Conservation (phyloP, 2,329 filamentous ascomycete species). For the Arthrobotrys pseudoclavata region DNA sequence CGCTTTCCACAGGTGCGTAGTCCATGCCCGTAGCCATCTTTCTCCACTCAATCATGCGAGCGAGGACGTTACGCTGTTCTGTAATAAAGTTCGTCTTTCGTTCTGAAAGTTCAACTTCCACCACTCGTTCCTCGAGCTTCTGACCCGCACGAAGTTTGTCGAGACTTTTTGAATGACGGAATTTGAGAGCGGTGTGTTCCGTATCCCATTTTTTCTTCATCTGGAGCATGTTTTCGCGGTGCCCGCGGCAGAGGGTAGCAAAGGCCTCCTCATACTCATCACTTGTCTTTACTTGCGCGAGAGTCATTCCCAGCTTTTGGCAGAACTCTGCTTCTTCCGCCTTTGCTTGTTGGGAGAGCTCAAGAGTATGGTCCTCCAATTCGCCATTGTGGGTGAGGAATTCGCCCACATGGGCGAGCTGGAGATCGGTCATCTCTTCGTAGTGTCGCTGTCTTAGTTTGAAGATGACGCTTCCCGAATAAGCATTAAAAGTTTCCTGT, state of each 20-base stretch:
- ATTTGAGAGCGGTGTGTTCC: slow-evolving; percentile 34
- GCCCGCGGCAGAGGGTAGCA: slow-evolving; percentile 23
- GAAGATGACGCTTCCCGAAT: slow-evolving; percentile 36
- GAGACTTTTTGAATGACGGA: slow-evolving; percentile 26
- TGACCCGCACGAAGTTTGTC: slow-evolving; percentile 41
- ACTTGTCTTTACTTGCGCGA: slow-evolving; percentile 31
- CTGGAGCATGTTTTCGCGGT: slow-evolving; percentile 41
- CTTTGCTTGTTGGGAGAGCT: slow-evolving; percentile 31
- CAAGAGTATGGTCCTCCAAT: slow-evolving; percentile 49
- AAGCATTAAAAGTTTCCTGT: slow-evolving; percentile 41
- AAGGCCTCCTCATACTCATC: slow-evolving; percentile 13
- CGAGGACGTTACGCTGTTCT: slow-evolving; percentile 55
- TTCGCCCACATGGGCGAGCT: slow-evolving; percentile 53
- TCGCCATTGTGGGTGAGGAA: slow-evolving; percentile 53
- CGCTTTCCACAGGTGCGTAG: slow-evolving; percentile 20
- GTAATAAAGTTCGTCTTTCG: slow-evolving; percentile 40
- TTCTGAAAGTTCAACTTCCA: slow-evolving; percentile 41
- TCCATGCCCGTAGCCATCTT: slow-evolving; percentile 36
- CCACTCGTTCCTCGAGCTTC: slow-evolving; percentile 37
- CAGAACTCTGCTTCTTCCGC: slow-evolving; percentile 41
- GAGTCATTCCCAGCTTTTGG: slow-evolving; percentile 38
- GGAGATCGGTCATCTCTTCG: slow-evolving; percentile 57
- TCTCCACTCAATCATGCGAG: slow-evolving; percentile 50
- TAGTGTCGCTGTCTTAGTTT: slow-evolving; percentile 55
- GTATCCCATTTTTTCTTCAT: slow-evolving; percentile 56